Base-by-base conservation (phyloP, 345 rosid genomes). In the Diplotaxis tenuifolia region DNA sequence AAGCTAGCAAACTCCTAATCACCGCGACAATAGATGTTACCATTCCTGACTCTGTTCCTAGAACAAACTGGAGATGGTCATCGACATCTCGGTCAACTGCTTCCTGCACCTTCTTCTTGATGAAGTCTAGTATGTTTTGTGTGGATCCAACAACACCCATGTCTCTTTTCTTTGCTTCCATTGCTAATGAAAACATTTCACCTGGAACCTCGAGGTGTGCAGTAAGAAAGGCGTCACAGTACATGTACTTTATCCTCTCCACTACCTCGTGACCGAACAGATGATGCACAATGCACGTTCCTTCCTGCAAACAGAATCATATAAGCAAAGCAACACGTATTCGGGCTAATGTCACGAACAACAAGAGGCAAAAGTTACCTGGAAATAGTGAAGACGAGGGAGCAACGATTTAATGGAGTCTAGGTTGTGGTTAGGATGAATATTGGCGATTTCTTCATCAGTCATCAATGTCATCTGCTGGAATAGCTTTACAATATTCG, bases 101-200 rank as follows among this genome's bases (percentile, higher is more conserved):
- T 78, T 89, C 96, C 73, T 84, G 86, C 65, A 92, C 98, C 72
- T 87, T 92, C 59, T 79, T 79, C 75, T 84, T 89, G 66, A 95
- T 90, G 76, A 95, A 95, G 75, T 95, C 98, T 61, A 95, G 75
- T 71, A 92, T 95, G 82, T 89, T 95, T 56, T 87, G 85, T 45
- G 98, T 95, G 80, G 99, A 95, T 42, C 98, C 98, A 9, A 92
- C 97, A 5, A 87, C 87, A 55, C 98, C 99, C 99, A 95, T 95
- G 72, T 87, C 99, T 78, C 99, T 83, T 76, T 83, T 78, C 83
- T 88, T 90, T 11, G 98, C 94, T 70, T 95, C 98, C 91, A 90
- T 92, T 58, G 99, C 99, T 79, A 95, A 76, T 34, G 97, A 82
- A 80, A 95, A 92, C 99, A 95, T 95, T 85, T 95, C 99, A 68